These are phyloP conservation scores for Halteria grandinella DNA, from an alignment of 73 alveolate species.

Conservation along the genomic window DNA sequence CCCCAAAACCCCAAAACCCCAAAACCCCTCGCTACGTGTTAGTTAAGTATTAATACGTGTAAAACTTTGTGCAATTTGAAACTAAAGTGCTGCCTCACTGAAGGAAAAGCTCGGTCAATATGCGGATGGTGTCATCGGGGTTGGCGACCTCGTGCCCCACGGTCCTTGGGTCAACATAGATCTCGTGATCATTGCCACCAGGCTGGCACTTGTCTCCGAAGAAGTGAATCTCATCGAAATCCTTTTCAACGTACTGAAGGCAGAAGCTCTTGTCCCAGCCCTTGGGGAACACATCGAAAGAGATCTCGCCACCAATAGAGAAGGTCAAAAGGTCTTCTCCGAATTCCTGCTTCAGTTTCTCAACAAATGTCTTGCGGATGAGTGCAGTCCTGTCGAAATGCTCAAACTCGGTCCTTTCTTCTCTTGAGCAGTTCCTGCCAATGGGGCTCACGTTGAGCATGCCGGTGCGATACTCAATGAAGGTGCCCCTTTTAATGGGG, in stretches of 20 bases:
- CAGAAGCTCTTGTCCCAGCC: constrained; percentile 98
- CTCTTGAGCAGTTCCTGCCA: constrained; percentile 94
- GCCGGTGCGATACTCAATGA: constrained; percentile 95
- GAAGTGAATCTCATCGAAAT: constrained; percentile 91
- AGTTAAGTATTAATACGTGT: too few species aligned
- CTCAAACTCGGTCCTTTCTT: constrained; percentile 94
- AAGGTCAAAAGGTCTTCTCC: constrained; percentile 74
- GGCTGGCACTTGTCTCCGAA: constrained; percentile 93
- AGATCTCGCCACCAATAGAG: constrained; percentile 97
- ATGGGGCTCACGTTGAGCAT: constrained; percentile 94
- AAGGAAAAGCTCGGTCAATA: constrained; percentile 67
- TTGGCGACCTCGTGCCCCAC: constrained; percentile 84
- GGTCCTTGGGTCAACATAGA: constrained; percentile 82
- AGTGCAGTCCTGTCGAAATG: constrained; percentile 80
- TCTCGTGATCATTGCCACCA: constrained; percentile 98
- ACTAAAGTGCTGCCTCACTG: constrained; percentile 1
- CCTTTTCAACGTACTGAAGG: constrained; percentile 78
- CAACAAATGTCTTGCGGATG: constrained; percentile 82
- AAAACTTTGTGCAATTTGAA: too few species aligned
- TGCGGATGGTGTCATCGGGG: constrained; percentile 89
- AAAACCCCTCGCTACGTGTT: too few species aligned
- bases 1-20: too few species aligned
- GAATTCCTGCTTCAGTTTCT: constrained; percentile 76
- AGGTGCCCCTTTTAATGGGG: constrained; percentile 97
- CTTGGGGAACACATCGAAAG: constrained; percentile 93